A percentile compares a stretch with the other conserved stretches of the same genome.
phyloP scores from a whole-genome alignment of 1,284 basidiomycete genomes.

The Boletus smithii region DNA sequence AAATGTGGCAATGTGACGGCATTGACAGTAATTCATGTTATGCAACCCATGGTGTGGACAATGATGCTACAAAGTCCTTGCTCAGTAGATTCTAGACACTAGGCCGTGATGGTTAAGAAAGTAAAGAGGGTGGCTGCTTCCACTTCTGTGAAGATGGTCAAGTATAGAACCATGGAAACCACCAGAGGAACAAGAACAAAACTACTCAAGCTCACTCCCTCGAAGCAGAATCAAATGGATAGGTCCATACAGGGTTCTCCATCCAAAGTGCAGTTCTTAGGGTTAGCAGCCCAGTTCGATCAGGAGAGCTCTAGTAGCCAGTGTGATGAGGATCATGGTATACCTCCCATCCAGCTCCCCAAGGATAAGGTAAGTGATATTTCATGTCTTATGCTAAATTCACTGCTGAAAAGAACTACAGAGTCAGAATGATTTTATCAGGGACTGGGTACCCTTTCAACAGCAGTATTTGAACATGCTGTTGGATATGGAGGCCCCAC shows the following conservation, averaged over 20 bases:
- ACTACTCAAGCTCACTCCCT: not conserved
- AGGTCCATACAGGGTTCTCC: not conserved
- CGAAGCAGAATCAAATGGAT: not conserved
- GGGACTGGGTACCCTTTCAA: not conserved
- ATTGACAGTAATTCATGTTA: no score
- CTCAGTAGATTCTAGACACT: not conserved
- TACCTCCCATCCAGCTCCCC: not conserved
- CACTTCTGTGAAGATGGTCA: not conserved
- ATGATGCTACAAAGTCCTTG: no score
- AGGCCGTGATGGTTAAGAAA: not conserved
- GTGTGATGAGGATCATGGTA: not conserved
- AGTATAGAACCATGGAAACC: not conserved
- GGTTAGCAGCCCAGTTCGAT: no score
- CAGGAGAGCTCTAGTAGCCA: no score
- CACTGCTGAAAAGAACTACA: not conserved
- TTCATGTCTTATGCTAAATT: not conserved
- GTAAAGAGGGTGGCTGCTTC: not conserved
- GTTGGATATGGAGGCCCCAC: not conserved
- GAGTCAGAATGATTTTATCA: not conserved
- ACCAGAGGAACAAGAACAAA: not conserved
- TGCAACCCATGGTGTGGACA: no score
- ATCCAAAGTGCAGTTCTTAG: not conserved
- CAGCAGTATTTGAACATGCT: not conserved
- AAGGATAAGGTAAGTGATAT: not conserved
- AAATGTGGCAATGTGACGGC: no score